A percentile compares a stretch with the other conserved stretches of the same genome.
Conservation (phyloP, 768 basidiomycete genomes). For the Trametes punicea region DNA sequence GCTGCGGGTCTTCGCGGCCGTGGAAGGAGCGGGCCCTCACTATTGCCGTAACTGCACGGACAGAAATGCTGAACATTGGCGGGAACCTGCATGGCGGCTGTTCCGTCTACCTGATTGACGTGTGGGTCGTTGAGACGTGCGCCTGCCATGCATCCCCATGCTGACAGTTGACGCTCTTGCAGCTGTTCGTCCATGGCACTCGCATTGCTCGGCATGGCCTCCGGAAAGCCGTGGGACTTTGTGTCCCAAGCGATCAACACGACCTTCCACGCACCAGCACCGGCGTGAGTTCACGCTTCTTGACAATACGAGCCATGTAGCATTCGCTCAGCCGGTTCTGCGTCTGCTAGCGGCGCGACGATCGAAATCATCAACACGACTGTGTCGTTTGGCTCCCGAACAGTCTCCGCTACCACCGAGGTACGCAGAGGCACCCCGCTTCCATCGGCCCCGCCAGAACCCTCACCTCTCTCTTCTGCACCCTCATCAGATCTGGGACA, state of each 20-base stretch:
- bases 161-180: neutral
- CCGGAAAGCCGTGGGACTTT: slow-evolving; percentile 5
- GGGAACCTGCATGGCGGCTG: slow-evolving; percentile 22
- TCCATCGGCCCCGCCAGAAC: neutral
- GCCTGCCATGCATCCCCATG: neutral
- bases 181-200: slow-evolving; percentile 21
- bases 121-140: slow-evolving; percentile 3
- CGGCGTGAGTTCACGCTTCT: neutral
- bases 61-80: slow-evolving; percentile 20
- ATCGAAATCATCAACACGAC: slow-evolving; percentile 19
- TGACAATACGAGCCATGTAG: neutral
- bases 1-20: no score
- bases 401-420: slow-evolving; percentile 18
- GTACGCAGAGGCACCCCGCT: neutral
- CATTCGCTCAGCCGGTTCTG: neutral
- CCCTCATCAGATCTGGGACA: slow-evolving; percentile 21
- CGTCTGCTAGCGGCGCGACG: slow-evolving; percentile 13
- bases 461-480: neutral
- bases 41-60: neutral
- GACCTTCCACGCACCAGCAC: slow-evolving; percentile 19
- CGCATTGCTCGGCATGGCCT: slow-evolving; percentile 9
- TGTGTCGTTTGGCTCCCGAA: slow-evolving; percentile 13
- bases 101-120: slow-evolving; percentile 19
- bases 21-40: neutral
- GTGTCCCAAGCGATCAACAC: slow-evolving; percentile 23